phyloP scores from a whole-genome alignment of 176 grass and related monocot genomes.

The Ensete glaucum region DNA sequence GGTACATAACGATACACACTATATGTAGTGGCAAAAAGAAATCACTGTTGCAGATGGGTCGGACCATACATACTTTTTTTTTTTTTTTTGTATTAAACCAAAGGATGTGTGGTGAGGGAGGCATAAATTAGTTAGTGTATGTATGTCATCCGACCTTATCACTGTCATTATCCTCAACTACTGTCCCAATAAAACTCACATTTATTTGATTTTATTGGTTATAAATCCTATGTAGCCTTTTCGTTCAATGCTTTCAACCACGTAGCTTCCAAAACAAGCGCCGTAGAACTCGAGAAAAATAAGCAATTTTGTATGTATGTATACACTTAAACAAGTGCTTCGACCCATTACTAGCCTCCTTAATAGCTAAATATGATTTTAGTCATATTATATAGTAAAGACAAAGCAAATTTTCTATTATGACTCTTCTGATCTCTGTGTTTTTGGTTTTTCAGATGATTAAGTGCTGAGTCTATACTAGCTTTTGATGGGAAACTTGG shows the following conservation, averaged over 20 bases:
- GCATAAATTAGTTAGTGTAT: constrained; percentile 11
- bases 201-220: constrained; percentile 19
- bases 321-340: background rate
- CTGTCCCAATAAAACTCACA: constrained; percentile 10
- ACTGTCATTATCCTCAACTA: constrained; percentile 4
- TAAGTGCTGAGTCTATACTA: background rate
- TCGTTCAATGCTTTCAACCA: constrained; percentile 18
- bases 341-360: background rate
- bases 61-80: background rate
- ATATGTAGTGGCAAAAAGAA: background rate
- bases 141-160: constrained; percentile 4
- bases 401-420: too few relatives aligned
- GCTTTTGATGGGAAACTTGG: background rate
- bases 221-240: constrained; percentile 8
- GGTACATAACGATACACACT: background rate
- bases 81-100: background rate
- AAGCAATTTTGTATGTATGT: background rate
- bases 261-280: background rate
- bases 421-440: background rate
- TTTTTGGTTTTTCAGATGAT: background rate
- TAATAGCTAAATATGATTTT: background rate
- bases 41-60: background rate
- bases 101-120: too few relatives aligned
- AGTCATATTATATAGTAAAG: background rate
- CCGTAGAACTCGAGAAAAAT: background rate